Base-by-base conservation (phyloP, 2,329 filamentous ascomycete species). In the Neonectria punicea region DNA sequence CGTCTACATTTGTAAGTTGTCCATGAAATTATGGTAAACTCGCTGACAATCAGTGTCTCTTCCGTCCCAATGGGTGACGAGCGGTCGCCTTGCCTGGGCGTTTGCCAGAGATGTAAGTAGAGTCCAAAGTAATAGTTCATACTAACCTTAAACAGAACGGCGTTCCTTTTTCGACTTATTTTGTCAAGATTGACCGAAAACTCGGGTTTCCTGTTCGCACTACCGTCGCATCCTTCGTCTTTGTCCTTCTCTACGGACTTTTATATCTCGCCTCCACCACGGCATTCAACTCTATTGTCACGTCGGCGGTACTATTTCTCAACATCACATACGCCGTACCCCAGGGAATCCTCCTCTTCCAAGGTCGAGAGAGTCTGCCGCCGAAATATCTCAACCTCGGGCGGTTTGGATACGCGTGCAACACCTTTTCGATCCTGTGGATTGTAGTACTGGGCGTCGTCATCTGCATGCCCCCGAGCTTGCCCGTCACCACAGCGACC, bases 231-330 rank as follows among this genome's bases (percentile, higher is more conserved):
- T 28, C 58, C 11, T 61, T 61, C 20, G 25, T 61, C 10, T 66
- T 66, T 10, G 49, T 61, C 18, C 47, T 63, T 1, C 50, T 66
- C 20, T 66, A 66, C 16, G 64, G 64, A 2, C 34, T 66, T 4
- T 56, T 66, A 1, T 66, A 66, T 22, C 60, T 66, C 5, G 64
- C 60, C 16, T 66, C 64, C 0, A 66, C 55, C 7, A 66, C 56
- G 16, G 64, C 64, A 10, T 66, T 66, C 51, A 66, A 66, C 39
- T 66, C 64, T 6, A 66, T 66, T 13, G 39, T 66, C 25, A 66
- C 60, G 6, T 66, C 64, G 16, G 64, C 64, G 4, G 60, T 63
- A 3, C 16, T 66, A 5, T 66, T 66, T 8, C 3, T 66, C 2
- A 66, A 66, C 25, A 66, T 66, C 13, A 60, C 64, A 0, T 66